phyloP scores from a whole-genome alignment of 2,329 filamentous ascomycete species.

The Fusarium lyarnte region DNA sequence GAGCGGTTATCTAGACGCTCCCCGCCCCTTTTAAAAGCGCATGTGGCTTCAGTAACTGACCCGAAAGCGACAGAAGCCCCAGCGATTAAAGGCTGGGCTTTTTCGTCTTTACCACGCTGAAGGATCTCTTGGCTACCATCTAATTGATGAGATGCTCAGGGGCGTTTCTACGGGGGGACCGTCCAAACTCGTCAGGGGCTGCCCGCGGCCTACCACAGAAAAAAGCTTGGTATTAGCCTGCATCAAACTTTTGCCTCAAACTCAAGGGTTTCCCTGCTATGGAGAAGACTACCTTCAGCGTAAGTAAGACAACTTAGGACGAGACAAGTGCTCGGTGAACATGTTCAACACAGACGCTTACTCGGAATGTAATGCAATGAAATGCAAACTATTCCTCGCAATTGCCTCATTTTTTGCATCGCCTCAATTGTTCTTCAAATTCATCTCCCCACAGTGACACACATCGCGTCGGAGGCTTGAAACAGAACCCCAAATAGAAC shows the following conservation, averaged over 20 bases:
- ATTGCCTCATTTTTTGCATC: not conserved
- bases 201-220: not conserved
- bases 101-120: not conserved
- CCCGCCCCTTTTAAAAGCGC: not conserved
- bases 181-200: not conserved
- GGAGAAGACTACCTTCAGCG: not conserved
- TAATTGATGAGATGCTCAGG: not conserved
- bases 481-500: slow-evolving; percentile 17
- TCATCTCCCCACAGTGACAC: not conserved
- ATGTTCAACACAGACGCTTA: not conserved
- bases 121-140: not conserved
- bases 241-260: not conserved
- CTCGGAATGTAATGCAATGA: not conserved
- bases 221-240: not conserved
- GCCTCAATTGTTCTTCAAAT: not conserved
- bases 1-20: not conserved
- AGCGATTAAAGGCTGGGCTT: not conserved
- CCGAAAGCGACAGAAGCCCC: not conserved
- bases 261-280: not conserved
- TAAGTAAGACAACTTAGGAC: not conserved
- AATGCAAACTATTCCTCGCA: not conserved
- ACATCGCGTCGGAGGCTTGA: slow-evolving; percentile 3
- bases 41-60: slow-evolving; percentile 2
- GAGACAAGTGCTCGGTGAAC: not conserved
- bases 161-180: not conserved